Evolutionary conservation across 768 basidiomycete species (phyloP).

Genomic region (Termitomyces heimii): DNA sequence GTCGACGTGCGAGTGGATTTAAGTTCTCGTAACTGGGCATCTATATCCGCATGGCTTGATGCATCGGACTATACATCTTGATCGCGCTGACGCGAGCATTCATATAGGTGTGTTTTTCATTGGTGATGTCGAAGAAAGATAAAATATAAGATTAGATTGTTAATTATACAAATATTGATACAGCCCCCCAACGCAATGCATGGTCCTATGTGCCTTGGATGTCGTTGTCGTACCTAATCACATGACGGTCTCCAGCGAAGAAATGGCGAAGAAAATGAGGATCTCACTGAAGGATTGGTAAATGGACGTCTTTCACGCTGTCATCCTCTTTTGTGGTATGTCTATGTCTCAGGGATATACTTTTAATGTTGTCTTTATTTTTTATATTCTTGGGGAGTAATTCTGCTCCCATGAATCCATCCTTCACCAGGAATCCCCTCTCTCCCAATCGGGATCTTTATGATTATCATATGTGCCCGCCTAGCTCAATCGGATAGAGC

Average conservation of each 20-base stretch:
- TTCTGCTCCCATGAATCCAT: no score
- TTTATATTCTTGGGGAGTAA: neutral
- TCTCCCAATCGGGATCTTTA: no score
- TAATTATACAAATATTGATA: constrained; percentile 18
- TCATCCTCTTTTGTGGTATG: constrained; percentile 5
- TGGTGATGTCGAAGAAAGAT: neutral
- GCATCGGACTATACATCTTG: constrained; percentile 13
- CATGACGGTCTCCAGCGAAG: constrained; percentile 6
- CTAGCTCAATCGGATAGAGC: constrained; percentile 66
- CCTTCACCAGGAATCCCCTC: no score
- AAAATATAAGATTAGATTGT: constrained; percentile 11
- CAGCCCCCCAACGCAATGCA: constrained; percentile 23
- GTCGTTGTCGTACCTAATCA: constrained; percentile 19
- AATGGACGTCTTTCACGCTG: constrained; percentile 3
- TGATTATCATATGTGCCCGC: constrained; percentile 30
- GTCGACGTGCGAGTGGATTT: constrained; percentile 8
- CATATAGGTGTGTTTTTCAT: constrained; percentile 14
- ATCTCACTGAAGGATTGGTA: constrained; percentile 26
- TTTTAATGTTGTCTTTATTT: neutral
- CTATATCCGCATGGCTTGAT: constrained; percentile 7
- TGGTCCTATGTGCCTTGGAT: constrained; percentile 27
- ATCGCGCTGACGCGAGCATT: constrained; percentile 20
- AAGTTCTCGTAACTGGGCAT: constrained; percentile 10
- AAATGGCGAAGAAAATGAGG: neutral
- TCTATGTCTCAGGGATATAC: constrained; percentile 24